Conservation (phyloP, 495 filamentous ascomycete genomes). For the Choiromyces venosus region DNA sequence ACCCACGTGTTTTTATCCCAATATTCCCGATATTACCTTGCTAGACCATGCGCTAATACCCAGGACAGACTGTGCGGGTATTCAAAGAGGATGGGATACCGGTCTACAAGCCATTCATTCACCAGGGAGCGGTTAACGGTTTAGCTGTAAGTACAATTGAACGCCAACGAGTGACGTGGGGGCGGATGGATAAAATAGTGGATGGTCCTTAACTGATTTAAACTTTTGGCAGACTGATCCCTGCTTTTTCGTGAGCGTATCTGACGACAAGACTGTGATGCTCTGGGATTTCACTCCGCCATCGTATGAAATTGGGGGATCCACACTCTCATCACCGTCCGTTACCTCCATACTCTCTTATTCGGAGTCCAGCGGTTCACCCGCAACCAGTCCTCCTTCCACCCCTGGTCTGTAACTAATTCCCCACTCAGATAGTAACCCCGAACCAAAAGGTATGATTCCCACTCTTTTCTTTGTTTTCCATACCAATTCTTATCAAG, state of each 20-base stretch:
- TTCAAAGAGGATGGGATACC: slow-evolving; percentile 29
- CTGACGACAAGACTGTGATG: slow-evolving; percentile 33
- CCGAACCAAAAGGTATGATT: not conserved
- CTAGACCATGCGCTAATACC: slow-evolving; percentile 3
- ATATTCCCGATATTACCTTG: not conserved
- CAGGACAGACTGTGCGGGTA: slow-evolving; percentile 22
- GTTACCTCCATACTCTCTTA: slow-evolving; percentile 11
- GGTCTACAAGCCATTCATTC: slow-evolving; percentile 20
- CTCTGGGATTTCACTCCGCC: slow-evolving; percentile 34
- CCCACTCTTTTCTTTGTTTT: not conserved
- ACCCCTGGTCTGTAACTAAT: slow-evolving; percentile 11
- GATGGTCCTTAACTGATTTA: slow-evolving; percentile 15
- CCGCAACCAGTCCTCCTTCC: slow-evolving; percentile 21
- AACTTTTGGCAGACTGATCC: slow-evolving; percentile 28
- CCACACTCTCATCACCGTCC: not conserved
- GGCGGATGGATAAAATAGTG: slow-evolving; percentile 2
- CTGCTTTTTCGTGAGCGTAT: slow-evolving; percentile 34
- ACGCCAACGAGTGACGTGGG: not conserved
- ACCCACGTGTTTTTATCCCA: not conserved
- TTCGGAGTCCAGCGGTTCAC: slow-evolving; percentile 15
- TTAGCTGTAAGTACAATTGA: slow-evolving; percentile 23
- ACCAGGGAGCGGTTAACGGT: slow-evolving; percentile 28
- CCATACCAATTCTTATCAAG: not conserved
- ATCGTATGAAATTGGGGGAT: not conserved
- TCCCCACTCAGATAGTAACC: not conserved